Evolutionary conservation across 306 rosid genomes (phyloP).

Genomic region (Lotus japonicus): DNA sequence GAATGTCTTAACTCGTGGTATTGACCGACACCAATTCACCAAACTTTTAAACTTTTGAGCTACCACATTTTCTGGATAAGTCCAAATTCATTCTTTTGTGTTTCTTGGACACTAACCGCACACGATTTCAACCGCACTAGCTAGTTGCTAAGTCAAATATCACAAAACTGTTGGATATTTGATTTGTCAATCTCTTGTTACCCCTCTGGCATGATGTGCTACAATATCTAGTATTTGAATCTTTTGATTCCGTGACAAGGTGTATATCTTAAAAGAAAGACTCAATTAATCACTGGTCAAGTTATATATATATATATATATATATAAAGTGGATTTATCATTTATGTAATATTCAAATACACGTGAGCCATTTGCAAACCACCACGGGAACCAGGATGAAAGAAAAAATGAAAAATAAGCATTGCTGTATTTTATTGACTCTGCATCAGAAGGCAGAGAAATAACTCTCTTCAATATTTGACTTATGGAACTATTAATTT

Average conservation of each 20-base stretch:
- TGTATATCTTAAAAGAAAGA: too few relatives aligned
- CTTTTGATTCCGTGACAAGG: too few relatives aligned
- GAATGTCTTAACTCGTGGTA: too few relatives aligned
- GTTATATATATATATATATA: too few relatives aligned
- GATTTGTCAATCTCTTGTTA: neutral
- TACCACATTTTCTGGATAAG: constrained; percentile 9
- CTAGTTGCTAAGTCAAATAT: neutral
- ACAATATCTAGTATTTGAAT: neutral
- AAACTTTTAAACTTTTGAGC: too few relatives aligned
- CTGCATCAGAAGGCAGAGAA: neutral
- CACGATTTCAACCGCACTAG: neutral
- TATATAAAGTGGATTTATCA: neutral
- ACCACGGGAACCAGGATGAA: neutral
- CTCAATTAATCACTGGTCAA: too few relatives aligned
- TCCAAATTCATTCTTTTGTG: neutral
- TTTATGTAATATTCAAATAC: neutral
- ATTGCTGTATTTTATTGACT: constrained; percentile 29
- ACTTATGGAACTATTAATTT: neutral
- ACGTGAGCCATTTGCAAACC: constrained; percentile 15
- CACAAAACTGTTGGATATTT: neutral
- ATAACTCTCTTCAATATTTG: constrained; percentile 10
- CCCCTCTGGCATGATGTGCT: neutral
- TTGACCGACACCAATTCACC: too few relatives aligned
- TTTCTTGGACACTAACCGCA: neutral
- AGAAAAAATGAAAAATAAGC: neutral